These are phyloP conservation scores for Lipomyces chichibuensis DNA, from an alignment of 805 yeast genomes.

Conservation along the genomic window DNA sequence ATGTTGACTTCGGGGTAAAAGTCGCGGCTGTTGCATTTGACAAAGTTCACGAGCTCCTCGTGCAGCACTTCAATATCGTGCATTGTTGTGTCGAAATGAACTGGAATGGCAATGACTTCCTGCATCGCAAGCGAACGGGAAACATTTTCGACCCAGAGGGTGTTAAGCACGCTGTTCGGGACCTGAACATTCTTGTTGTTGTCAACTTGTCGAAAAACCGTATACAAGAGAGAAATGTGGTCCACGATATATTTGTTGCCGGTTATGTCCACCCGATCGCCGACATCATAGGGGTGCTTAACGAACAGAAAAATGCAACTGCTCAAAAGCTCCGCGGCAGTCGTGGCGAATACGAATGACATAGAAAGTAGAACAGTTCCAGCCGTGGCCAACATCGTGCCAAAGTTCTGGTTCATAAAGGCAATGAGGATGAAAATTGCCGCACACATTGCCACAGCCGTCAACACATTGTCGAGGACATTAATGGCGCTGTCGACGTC, in stretches of 20 bases:
- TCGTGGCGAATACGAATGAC: conserved; percentile 46
- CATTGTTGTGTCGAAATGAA: conserved; percentile 41
- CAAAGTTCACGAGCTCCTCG: conserved; percentile 40
- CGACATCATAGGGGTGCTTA: conserved; percentile 50
- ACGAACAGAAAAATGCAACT: conserved; percentile 48
- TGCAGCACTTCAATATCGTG: conserved; percentile 44
- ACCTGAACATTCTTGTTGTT: conserved; percentile 44
- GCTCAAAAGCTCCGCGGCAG: conserved; percentile 47
- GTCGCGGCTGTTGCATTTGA: conserved; percentile 44
- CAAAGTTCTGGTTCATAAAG: conserved; percentile 48
- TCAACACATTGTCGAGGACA: conserved; percentile 46
- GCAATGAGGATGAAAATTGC: conserved; percentile 48
- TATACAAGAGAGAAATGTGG: conserved; percentile 45
- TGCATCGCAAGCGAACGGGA: conserved; percentile 42
- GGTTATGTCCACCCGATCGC: conserved; percentile 46
- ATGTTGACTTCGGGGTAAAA: conserved; percentile 43
- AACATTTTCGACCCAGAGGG: conserved; percentile 46
- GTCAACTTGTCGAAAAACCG: conserved; percentile 43
- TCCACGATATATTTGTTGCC: conserved; percentile 39
- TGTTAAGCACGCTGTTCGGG: conserved; percentile 46
- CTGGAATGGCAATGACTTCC: conserved; percentile 32
- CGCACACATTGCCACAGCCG: conserved; percentile 43
- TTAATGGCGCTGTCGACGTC: conserved; percentile 49
- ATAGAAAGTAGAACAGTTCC: conserved; percentile 48
- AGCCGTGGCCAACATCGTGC: conserved; percentile 48